These are phyloP conservation scores for Ananas comosus DNA, from an alignment of 176 grass and related monocot species.

Conservation along the genomic window DNA sequence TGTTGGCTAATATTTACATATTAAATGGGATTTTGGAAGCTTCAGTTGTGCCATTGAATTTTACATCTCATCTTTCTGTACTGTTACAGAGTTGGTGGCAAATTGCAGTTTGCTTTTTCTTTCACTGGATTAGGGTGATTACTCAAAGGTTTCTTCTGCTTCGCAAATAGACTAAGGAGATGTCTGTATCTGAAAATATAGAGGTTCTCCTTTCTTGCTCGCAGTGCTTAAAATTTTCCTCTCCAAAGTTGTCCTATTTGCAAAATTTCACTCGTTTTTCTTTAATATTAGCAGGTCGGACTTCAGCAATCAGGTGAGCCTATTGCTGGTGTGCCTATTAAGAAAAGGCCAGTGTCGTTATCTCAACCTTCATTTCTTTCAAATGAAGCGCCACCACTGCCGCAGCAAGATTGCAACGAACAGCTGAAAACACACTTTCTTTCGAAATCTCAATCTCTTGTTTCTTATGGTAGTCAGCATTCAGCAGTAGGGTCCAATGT, in stretches of 20 bases:
- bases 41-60: no score
- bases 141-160: no score
- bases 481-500: constrained; percentile 2
- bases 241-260: constrained; percentile 4
- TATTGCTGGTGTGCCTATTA: constrained; percentile 32
- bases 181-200: no score
- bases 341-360: constrained; percentile 30
- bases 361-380: constrained; percentile 2
- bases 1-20: no score
- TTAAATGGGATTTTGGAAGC: no score
- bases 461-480: background rate
- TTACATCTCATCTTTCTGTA: no score
- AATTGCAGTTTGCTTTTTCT: no score
- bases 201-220: no score
- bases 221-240: background rate
- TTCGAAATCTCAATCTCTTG: background rate
- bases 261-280: background rate
- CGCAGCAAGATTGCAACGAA: background rate
- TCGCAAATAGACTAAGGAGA: no score
- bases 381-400: background rate
- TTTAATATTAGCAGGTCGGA: constrained; percentile 11
- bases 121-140: no score
- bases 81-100: no score
- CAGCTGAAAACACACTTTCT: background rate
- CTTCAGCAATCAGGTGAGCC: constrained; percentile 21